Conservation (phyloP, 306 rosid species). For the Mucuna pruriens region DNA sequence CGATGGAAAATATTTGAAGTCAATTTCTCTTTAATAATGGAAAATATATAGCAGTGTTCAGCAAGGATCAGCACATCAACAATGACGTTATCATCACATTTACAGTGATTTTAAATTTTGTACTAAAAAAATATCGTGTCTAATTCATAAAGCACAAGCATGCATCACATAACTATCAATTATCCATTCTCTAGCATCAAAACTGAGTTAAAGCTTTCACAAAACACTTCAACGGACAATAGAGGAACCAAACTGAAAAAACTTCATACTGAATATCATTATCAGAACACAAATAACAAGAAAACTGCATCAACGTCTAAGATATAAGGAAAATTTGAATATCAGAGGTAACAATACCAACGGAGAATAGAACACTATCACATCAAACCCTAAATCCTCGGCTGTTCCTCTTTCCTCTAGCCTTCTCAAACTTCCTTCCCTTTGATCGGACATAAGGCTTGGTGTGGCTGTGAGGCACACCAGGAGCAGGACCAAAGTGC, state of each 20-base stretch:
- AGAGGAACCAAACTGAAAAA: not conserved
- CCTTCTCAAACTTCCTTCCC: conserved; percentile 87
- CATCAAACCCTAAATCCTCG: conserved; percentile 70
- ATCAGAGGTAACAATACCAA: conserved; percentile 30
- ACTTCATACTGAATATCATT: conserved; percentile 19
- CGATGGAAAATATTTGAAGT: no score
- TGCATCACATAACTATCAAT: not conserved
- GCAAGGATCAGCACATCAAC: no score
- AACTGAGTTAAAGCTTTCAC: not conserved
- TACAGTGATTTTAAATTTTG: no score
- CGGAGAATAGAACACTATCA: conserved; percentile 29
- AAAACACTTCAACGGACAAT: conserved; percentile 9
- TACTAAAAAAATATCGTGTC: no score
- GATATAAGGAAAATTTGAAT: conserved; percentile 36
- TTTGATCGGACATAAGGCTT: conserved; percentile 76
- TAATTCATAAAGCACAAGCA: not conserved
- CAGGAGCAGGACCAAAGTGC: conserved; percentile 92
- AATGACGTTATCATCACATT: no score
- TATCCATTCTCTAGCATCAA: conserved; percentile 3
- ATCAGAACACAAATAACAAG: conserved; percentile 19
- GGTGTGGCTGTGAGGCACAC: conserved; percentile 87
- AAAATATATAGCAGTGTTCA: no score
- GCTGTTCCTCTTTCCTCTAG: conserved; percentile 87
- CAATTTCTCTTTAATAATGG: no score
- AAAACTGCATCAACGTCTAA: conserved; percentile 29